phyloP scores from a whole-genome alignment of 2,329 filamentous ascomycete species.

The Hawksworthiomyces lignivorus region DNA sequence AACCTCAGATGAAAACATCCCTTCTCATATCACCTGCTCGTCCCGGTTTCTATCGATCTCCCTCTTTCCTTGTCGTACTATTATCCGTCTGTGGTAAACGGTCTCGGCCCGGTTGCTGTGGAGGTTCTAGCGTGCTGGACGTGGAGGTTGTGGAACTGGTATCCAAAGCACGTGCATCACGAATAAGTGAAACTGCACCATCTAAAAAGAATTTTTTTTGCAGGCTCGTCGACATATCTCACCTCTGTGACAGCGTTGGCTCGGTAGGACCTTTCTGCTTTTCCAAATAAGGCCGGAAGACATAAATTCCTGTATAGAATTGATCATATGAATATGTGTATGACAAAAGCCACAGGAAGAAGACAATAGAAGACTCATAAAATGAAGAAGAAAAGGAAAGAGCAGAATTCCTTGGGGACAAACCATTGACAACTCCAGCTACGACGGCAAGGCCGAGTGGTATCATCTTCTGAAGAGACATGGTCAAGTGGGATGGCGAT shows the following conservation, averaged over 20 bases:
- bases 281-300: constrained; percentile 13
- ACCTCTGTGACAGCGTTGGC: too few species aligned
- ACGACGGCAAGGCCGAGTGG: constrained; percentile 22
- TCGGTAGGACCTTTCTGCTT: too few species aligned
- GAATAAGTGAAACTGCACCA: neutral
- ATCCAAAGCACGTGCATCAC: neutral
- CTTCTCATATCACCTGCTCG: too few species aligned
- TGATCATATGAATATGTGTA: neutral
- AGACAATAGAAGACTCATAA: neutral
- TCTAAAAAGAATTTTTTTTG: too few species aligned
- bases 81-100: too few species aligned
- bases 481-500: neutral
- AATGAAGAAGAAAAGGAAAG: neutral
- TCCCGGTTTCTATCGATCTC: too few species aligned
- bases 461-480: constrained; percentile 13
- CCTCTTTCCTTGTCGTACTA: too few species aligned
- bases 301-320: constrained; percentile 10
- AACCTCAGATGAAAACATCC: too few species aligned
- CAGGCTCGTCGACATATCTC: too few species aligned
- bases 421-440: constrained; percentile 26
- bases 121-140: neutral
- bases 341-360: neutral
- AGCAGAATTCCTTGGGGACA: constrained; percentile 5
- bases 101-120: neutral
- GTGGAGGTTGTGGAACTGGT: neutral